Base-by-base conservation (phyloP, 495 filamentous ascomycete genomes). In the Penicillium angulare region DNA sequence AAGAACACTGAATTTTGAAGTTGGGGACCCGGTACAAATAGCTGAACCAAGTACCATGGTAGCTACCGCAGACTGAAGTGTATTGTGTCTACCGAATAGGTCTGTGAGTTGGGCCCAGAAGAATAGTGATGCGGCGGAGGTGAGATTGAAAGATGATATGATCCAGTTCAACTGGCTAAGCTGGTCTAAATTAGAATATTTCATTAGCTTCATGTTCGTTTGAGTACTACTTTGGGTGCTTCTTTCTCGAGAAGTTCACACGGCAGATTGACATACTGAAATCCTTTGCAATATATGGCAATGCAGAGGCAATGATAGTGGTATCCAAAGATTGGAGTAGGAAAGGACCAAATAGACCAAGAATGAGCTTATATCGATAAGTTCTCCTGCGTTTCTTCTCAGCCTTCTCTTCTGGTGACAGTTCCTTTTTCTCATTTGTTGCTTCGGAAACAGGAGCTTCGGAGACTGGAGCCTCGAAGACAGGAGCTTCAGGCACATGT, bases 81-180 rank as follows among this genome's bases (percentile, higher is more conserved):
- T 59, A 5, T 57, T 58, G 49, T 79, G 74, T 5, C 82, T 73
- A 5, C 82, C 82, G 52, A 81, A 84, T 31, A 85, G 67, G 52
- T 86, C 81, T 35, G 80, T 67, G 26, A 81, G 65, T 53, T 85
- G 82, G 13, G 76, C 80, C 61, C 76, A 83, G 49, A 77, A 71
- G n/a, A 82, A 82, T 5, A 84, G 79, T 57, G 85, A 84, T 15
- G 81, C 72, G 12, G 81, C 75, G 0, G 79, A 75, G n/a, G 80
- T 81, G 4, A 86, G 69, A 50, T 76, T 84, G 63, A 81, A 85
- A 15, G 80, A 68, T 0, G 82, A 79, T 41, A 85, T 74, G 56
- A 86, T 83, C 81, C 82, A 85, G 56, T 83, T 85, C 7, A 84
- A 66, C 51, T 84, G 76, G 15, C 68, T 63, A 24, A 83, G 64